phyloP scores from a whole-genome alignment of 129 eudicot genomes.

The Glebionis coronaria region DNA sequence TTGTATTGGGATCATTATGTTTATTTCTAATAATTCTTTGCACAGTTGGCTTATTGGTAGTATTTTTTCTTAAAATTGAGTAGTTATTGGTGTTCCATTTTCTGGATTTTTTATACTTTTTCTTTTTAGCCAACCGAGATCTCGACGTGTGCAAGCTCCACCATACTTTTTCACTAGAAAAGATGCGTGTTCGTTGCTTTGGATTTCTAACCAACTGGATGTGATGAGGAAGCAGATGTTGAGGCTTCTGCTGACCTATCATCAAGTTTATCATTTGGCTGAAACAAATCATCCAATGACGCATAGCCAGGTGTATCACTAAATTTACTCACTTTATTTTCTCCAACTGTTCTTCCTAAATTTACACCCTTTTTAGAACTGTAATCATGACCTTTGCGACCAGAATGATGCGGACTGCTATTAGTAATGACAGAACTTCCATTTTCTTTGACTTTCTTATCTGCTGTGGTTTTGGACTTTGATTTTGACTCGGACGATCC shows the following conservation, averaged over 20 bases:
- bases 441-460: constrained; percentile 41
- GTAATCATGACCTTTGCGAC: constrained; percentile 43
- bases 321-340: constrained; percentile 76
- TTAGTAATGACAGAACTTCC: constrained; percentile 43
- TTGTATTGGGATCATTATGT: too few relatives aligned
- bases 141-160: too few relatives aligned
- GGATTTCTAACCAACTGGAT: too few relatives aligned
- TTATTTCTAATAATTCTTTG: too few relatives aligned
- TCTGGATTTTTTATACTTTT: too few relatives aligned
- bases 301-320: constrained; percentile 98
- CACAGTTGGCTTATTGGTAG: too few relatives aligned
- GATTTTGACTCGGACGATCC: constrained; percentile 43
- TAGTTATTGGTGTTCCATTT: too few relatives aligned
- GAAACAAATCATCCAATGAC: constrained; percentile 86
- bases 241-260: constrained; percentile 68
- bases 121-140: too few relatives aligned
- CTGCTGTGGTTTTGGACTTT: constrained; percentile 32
- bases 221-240: constrained; percentile 68
- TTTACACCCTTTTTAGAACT: constrained; percentile 57
- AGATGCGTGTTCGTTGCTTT: too few relatives aligned
- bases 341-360: constrained; percentile 37
- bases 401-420: constrained; percentile 36
- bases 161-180: too few relatives aligned
- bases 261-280: constrained; percentile 58
- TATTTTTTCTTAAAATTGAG: too few relatives aligned